These are phyloP conservation scores for Vanrija humicola DNA, from an alignment of 1,284 basidiomycete genomes.

Conservation along the genomic window DNA sequence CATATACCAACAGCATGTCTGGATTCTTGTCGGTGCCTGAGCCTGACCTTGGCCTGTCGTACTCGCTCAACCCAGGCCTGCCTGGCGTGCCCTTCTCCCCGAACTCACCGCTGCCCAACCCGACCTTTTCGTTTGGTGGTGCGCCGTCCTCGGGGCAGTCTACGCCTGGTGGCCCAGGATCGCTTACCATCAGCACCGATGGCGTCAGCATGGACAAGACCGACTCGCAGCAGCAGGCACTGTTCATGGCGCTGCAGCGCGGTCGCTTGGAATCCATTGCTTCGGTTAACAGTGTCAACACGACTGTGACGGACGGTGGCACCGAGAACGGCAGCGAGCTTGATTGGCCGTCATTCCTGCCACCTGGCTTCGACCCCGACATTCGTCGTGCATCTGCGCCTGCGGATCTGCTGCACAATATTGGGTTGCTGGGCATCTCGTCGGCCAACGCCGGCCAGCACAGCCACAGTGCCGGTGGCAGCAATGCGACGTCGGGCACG, in stretches of 20 bases:
- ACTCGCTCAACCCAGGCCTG: constrained; percentile 9
- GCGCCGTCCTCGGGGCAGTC: constrained; percentile 1
- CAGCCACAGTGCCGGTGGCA: too few relatives aligned
- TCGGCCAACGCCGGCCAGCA: neutral
- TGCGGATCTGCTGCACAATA: constrained; percentile 25
- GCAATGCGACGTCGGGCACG: too few relatives aligned
- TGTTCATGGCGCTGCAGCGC: constrained; percentile 31
- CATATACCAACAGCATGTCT: constrained; percentile 1
- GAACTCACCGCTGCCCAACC: constrained; percentile 37
- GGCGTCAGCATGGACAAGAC: neutral
- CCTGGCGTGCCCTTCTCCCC: constrained; percentile 23
- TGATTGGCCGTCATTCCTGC: constrained; percentile 9
- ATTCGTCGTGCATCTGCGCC: constrained; percentile 27
- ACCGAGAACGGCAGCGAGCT: constrained; percentile 27
- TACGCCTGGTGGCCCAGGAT: too few relatives aligned
- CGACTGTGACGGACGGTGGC: constrained; percentile 21
- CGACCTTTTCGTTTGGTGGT: constrained; percentile 40
- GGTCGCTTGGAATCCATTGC: constrained; percentile 40
- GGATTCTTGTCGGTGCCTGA: neutral
- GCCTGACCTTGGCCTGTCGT: neutral
- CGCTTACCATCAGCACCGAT: neutral
- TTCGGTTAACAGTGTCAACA: constrained; percentile 20
- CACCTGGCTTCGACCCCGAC: constrained; percentile 27
- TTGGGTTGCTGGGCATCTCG: constrained; percentile 27
- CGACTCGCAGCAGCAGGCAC: constrained; percentile 18